Evolutionary conservation across 495 filamentous ascomycete genomes (phyloP).

Genomic region (Penicilliopsis zonata): DNA sequence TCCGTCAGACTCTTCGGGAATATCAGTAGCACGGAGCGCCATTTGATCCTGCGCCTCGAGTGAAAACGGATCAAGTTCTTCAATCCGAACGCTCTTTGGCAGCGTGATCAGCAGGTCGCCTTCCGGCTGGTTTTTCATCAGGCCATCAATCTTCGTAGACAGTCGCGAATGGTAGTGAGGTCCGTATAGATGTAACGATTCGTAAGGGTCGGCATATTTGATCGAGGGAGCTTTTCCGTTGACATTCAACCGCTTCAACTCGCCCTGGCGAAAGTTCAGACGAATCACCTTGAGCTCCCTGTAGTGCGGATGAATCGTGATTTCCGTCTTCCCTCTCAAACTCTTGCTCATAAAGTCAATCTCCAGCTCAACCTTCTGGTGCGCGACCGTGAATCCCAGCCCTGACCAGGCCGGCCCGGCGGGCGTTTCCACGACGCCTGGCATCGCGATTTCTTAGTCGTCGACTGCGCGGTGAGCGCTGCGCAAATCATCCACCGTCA

Average conservation of each 20-base stretch:
- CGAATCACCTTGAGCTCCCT: slow-evolving; percentile 56
- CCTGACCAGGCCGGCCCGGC: slow-evolving; percentile 21
- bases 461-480: slow-evolving; percentile 31
- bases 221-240: slow-evolving; percentile 48
- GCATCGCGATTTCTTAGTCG: slow-evolving; percentile 32
- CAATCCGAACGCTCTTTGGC: slow-evolving; percentile 54
- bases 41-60: slow-evolving; percentile 38
- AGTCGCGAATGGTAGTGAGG: slow-evolving; percentile 72
- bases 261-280: slow-evolving; percentile 80
- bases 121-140: slow-evolving; percentile 45
- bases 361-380: slow-evolving; percentile 80
- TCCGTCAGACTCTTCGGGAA: slow-evolving; percentile 26
- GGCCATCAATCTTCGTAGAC: slow-evolving; percentile 47
- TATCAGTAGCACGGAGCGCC: slow-evolving; percentile 22
- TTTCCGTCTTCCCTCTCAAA: slow-evolving; percentile 68
- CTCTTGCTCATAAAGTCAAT: slow-evolving; percentile 67
- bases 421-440: slow-evolving; percentile 31
- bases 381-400: slow-evolving; percentile 49
- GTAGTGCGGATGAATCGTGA: slow-evolving; percentile 59
- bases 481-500: slow-evolving; percentile 27
- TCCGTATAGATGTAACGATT: slow-evolving; percentile 50
- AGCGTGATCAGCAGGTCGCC: slow-evolving; percentile 51
- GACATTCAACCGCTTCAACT: slow-evolving; percentile 55
- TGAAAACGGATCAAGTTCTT: slow-evolving; percentile 48
- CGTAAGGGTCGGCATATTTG: slow-evolving; percentile 66